These are phyloP conservation scores for Ormosia emarginata DNA, from an alignment of 306 rosid species.

Conservation along the genomic window DNA sequence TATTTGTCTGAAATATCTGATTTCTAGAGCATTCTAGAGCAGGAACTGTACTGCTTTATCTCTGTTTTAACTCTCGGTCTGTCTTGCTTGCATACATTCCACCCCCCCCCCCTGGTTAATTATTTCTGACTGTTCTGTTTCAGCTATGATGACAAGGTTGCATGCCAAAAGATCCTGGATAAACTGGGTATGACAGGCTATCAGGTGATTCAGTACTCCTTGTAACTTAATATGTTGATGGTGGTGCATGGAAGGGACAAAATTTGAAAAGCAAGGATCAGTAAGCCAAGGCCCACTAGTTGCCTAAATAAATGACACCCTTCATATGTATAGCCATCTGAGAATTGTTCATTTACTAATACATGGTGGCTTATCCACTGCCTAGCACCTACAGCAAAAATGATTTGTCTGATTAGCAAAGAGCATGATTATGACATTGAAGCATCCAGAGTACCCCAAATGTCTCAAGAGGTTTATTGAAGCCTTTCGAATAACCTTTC, in stretches of 20 bases:
- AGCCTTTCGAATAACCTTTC: constrained; percentile 12
- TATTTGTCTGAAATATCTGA: neutral
- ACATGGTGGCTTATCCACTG: neutral
- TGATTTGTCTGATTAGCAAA: neutral
- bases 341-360: neutral
- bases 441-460: neutral
- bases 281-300: neutral
- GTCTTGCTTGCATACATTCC: too few species aligned
- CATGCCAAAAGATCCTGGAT: constrained; percentile 85
- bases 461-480: neutral
- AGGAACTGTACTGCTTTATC: neutral
- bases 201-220: constrained; percentile 68
- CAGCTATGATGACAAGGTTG: constrained; percentile 95
- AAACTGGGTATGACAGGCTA: constrained; percentile 92
- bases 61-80: neutral
- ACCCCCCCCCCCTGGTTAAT: neutral
- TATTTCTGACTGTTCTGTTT: constrained; percentile 23
- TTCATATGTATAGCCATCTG: neutral
- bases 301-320: neutral
- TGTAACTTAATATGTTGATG: constrained; percentile 19
- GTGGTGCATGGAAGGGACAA: constrained; percentile 10
- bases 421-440: constrained; percentile 3
- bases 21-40: too few species aligned
- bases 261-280: constrained; percentile 6
- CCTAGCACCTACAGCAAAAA: constrained; percentile 13